A percentile compares a stretch with the other conserved stretches of the same genome.
These are phyloP conservation scores for Leucogyrophana mollusca DNA, from an alignment of 768 basidiomycete species.

Conservation along the genomic window DNA sequence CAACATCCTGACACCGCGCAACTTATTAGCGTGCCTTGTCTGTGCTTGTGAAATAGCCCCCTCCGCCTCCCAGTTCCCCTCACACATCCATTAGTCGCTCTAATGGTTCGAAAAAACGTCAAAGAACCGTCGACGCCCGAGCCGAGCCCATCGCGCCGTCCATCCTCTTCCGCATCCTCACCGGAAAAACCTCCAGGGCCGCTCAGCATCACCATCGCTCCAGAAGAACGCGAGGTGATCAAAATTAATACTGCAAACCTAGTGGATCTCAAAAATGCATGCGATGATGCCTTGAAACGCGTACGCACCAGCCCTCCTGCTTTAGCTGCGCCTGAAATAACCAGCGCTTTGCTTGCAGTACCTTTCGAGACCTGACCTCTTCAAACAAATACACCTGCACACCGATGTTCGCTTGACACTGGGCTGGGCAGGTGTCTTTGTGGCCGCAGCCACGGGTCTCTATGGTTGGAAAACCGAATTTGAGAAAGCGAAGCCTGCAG, in stretches of 20 bases:
- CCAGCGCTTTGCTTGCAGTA: constrained; percentile 62
- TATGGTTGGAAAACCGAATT: constrained; percentile 91
- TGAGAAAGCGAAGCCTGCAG: constrained; percentile 78
- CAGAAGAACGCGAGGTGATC: constrained; percentile 50
- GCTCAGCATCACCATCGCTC: constrained; percentile 43
- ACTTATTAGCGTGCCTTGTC: no score
- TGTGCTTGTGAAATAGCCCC: no score
- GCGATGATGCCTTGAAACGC: constrained; percentile 88
- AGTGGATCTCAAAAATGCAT: constrained; percentile 65
- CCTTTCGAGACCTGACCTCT: constrained; percentile 75
- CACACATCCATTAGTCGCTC: neutral
- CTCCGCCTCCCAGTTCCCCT: no score
- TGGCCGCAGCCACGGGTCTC: constrained; percentile 77
- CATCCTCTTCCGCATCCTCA: constrained; percentile 19
- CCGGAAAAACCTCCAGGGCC: constrained; percentile 50
- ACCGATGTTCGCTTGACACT: constrained; percentile 85
- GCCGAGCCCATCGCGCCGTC: constrained; percentile 20
- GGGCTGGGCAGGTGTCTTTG: constrained; percentile 83
- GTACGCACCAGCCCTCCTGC: constrained; percentile 42
- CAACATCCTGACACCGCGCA: neutral
- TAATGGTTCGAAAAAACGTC: constrained; percentile 21
- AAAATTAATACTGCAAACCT: constrained; percentile 60
- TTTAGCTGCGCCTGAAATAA: neutral
- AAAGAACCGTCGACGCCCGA: constrained; percentile 13
- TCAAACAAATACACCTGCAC: constrained; percentile 84